Evolutionary conservation across 148 eudicot genomes (phyloP), one percentile per base, ranked within the genome.

Genomic region (Suaeda aralocaspica): DNA sequence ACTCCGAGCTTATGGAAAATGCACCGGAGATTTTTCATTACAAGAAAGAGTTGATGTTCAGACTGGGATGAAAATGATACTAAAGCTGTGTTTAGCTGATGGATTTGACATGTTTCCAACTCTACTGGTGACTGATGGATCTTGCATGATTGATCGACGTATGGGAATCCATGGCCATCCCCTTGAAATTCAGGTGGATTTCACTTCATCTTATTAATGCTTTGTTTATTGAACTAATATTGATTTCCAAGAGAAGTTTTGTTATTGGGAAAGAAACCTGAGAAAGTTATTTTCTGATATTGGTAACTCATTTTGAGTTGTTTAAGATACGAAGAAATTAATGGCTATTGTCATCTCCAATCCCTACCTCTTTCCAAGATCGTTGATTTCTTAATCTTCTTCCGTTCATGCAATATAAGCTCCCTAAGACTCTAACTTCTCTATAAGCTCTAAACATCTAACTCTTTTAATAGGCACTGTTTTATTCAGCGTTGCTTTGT

Each of bases 91-190:
- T 79, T 84, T 89, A 60, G 84, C 89, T 65, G 92, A 89, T 84
- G 96, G 89, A 61, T 89, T 89, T 77, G 96, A 89, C 69, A 89
- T 87, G 96, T 89, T 89, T 76, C 96, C 96, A 33, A 79, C 96
- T 71, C 75, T 89, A 66, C 72, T 89, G 62, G 96, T 89, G 65
- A 89, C 96, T 9, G 96, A 89, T 80, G 96, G 96, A 42, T 89
- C 96, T 57, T 89, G 96, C 81, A 89, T 89, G 96, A 85, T 89
- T 75, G 96, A 89, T 82, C 89, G 96, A 16, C 92, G 96, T 59
- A 87, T 90, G 90, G 96, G 96, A 29, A 87, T 90, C 77, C 96
- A 90, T 80, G 92, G 96, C 60, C 96, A 90, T 57, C 96, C 96
- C 51, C 83, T 87, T 51, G 96, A 90, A 82, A 90, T 87, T 74